A percentile compares a stretch with the other conserved stretches of the same genome.
Conservation (phyloP, 768 basidiomycete species). For the Tylopilus plumbeoviolaceoides region DNA sequence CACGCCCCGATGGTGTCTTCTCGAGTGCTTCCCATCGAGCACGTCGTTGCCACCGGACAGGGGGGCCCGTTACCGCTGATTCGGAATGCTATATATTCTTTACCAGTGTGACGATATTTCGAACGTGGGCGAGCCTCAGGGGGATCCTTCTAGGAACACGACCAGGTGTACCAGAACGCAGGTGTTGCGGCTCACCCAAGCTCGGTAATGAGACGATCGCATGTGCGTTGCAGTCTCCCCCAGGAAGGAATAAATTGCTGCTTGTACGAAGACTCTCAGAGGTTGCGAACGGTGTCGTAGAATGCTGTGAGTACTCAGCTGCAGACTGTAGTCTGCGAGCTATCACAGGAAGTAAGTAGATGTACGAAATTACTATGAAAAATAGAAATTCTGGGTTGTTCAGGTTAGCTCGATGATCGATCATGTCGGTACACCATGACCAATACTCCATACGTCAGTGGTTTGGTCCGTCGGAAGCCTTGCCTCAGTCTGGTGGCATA, state of each 20-base stretch:
- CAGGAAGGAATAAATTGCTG: neutral
- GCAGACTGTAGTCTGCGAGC: too few relatives aligned
- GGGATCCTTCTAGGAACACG: constrained; percentile 1
- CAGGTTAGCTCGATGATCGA: too few relatives aligned
- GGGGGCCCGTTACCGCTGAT: neutral
- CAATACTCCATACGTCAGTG: too few relatives aligned
- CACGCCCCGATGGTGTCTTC: neutral
- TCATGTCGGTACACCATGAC: too few relatives aligned
- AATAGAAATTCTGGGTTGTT: too few relatives aligned
- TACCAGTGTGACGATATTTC: neutral
- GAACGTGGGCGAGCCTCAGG: neutral
- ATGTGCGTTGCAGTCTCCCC: neutral
- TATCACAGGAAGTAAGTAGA: too few relatives aligned
- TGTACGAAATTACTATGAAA: too few relatives aligned
- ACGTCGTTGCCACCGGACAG: neutral
- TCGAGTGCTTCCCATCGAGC: neutral
- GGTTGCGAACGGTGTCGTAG: too few relatives aligned
- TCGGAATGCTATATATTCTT: neutral
- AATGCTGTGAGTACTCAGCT: too few relatives aligned
- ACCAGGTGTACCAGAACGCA: neutral
- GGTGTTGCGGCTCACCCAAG: neutral
- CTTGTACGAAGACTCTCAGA: too few relatives aligned
- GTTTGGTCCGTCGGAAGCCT: too few relatives aligned
- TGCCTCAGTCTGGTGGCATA: too few relatives aligned
- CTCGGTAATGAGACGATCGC: neutral